These are phyloP conservation scores for Rhizopogon salebrosus DNA, from an alignment of 768 basidiomycete genomes.

Conservation along the genomic window DNA sequence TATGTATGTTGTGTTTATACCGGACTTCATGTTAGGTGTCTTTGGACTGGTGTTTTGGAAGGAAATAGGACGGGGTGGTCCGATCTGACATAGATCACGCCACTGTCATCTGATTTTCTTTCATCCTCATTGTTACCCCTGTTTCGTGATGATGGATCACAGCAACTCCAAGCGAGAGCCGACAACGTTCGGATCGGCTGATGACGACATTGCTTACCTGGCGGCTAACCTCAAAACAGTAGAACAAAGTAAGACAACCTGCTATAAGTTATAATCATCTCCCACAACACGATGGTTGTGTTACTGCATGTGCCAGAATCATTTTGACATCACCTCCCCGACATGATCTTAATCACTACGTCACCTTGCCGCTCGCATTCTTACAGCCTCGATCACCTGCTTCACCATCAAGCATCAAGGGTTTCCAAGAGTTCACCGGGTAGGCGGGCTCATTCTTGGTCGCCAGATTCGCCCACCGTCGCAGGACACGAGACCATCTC, in stretches of 20 bases:
- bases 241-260: too few relatives aligned
- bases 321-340: too few relatives aligned
- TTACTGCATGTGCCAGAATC: too few relatives aligned
- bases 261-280: neutral
- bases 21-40: neutral
- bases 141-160: neutral
- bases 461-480: slow-evolving; percentile 56
- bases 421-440: slow-evolving; percentile 79
- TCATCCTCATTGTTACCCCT: neutral
- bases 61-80: neutral
- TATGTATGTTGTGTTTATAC: neutral
- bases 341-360: too few relatives aligned
- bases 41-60: neutral
- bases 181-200: neutral
- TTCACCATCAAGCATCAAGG: slow-evolving; percentile 85
- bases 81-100: neutral
- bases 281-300: neutral
- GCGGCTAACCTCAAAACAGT: neutral
- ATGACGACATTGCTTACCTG: neutral
- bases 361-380: too few relatives aligned
- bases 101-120: neutral
- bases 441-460: slow-evolving; percentile 76
- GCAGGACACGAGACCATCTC: slow-evolving; percentile 84
- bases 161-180: too few relatives aligned
- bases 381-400: slow-evolving; percentile 73